Percentiles rank a stretch among this genome's conserved stretches.
phyloP scores from a whole-genome alignment of 805 yeast genomes.

The Starmerella apicola region DNA sequence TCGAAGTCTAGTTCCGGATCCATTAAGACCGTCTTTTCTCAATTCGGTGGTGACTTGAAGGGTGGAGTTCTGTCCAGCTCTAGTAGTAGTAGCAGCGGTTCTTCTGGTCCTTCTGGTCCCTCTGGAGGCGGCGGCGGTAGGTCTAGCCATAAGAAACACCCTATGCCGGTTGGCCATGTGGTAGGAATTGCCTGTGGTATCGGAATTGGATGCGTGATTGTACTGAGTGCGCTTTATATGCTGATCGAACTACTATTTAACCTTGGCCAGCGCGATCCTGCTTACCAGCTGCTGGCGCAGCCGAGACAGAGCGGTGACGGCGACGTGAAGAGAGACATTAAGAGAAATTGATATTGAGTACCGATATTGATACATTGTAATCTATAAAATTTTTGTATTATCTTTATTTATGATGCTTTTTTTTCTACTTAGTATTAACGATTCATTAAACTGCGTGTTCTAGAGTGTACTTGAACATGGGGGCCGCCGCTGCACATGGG shows the following conservation, averaged over 20 bases:
- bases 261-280: neutral
- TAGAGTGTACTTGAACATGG: too few relatives aligned
- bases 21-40: constrained; percentile 26
- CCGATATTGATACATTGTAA: too few relatives aligned
- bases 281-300: constrained; percentile 17
- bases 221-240: constrained; percentile 34
- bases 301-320: too few relatives aligned
- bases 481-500: too few relatives aligned
- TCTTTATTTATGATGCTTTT: too few relatives aligned
- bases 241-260: constrained; percentile 15
- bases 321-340: too few relatives aligned
- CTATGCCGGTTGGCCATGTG: constrained; percentile 45
- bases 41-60: constrained; percentile 16
- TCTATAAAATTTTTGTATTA: too few relatives aligned
- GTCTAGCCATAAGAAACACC: neutral
- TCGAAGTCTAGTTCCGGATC: neutral
- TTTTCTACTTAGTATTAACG: too few relatives aligned
- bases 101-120: neutral
- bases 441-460: too few relatives aligned
- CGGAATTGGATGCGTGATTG: constrained; percentile 40
- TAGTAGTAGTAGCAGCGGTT: neutral
- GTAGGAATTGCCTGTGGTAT: constrained; percentile 59
- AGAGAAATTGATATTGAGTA: too few relatives aligned
- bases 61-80: constrained; percentile 8
- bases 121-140: neutral